Evolutionary conservation across 2,329 filamentous ascomycete species (phyloP).

Genomic region (Diaporthe velutina): DNA sequence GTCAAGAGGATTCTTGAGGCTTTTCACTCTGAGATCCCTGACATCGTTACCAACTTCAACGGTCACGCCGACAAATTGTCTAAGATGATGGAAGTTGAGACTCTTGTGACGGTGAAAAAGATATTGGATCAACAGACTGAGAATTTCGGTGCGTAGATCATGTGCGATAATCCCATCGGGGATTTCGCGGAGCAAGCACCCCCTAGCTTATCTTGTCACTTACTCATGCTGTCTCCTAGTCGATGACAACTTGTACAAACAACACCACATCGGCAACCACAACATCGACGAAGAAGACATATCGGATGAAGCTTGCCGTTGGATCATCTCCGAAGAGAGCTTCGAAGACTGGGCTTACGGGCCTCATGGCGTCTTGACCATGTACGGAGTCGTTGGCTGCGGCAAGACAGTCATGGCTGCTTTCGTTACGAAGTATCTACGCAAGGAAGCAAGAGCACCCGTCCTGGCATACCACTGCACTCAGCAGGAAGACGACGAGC

Average conservation of each 20-base stretch:
- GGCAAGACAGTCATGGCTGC: conserved; percentile 7
- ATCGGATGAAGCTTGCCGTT: conserved; percentile 9
- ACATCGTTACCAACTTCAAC: neutral
- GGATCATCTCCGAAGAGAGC: neutral
- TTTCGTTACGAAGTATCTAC: neutral
- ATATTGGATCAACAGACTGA: conserved; percentile 10
- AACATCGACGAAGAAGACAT: neutral
- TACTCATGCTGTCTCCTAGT: neutral
- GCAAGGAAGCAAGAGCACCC: neutral
- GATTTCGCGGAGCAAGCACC: too few species aligned
- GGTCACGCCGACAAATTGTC: neutral
- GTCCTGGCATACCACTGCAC: neutral
- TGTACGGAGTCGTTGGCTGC: conserved; percentile 7
- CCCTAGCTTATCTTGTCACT: neutral
- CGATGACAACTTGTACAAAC: conserved; percentile 6
- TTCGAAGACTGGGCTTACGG: conserved; percentile 11
- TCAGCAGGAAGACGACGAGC: neutral
- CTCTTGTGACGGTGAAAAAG: neutral
- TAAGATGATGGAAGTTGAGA: neutral
- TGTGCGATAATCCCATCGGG: too few species aligned
- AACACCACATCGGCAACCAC: neutral
- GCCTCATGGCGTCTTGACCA: neutral
- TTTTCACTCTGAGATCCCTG: conserved; percentile 4
- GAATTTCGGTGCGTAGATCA: neutral
- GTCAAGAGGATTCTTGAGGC: neutral